A percentile compares a stretch with the other conserved stretches of the same genome.
Conservation (phyloP, 306 rosid species). For the Dalbergia oliveri region DNA sequence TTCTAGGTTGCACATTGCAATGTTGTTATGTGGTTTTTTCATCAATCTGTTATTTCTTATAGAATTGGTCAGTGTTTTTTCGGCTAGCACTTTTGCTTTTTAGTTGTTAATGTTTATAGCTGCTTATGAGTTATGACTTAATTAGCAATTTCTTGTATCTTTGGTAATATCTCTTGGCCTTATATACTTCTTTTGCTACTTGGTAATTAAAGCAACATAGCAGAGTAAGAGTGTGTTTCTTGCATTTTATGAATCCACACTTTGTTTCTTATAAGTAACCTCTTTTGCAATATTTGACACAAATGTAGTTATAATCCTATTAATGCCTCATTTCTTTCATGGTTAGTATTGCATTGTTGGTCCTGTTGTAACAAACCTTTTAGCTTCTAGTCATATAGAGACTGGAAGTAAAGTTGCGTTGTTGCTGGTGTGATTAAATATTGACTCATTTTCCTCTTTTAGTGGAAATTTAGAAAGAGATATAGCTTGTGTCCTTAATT, state of each 20-base stretch:
- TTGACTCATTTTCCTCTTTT: not conserved
- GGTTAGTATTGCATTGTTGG: not conserved
- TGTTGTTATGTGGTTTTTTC: not conserved
- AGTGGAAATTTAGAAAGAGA: not conserved
- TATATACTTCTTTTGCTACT: not conserved
- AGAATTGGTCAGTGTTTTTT: too few relatives aligned
- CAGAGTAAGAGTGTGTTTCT: not conserved
- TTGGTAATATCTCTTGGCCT: conserved; percentile 1
- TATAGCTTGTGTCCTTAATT: conserved; percentile 1
- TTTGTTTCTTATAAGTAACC: conserved; percentile 8
- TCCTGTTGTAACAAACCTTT: not conserved
- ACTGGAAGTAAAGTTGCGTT: not conserved
- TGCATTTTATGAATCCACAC: conserved; percentile 18
- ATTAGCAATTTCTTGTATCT: not conserved
- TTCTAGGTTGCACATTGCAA: not conserved
- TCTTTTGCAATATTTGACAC: conserved; percentile 26
- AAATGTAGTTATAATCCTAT: conserved; percentile 3
- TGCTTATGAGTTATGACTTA: not conserved
- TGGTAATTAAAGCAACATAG: not conserved
- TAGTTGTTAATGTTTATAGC: not conserved
- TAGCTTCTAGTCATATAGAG: not conserved
- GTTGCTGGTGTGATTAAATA: conserved; percentile 5
- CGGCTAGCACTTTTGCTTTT: not conserved
- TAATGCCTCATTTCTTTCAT: not conserved
- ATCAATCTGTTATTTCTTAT: not conserved